Conservation (phyloP, 2,329 filamentous ascomycete species). For the Moelleriella libera region DNA sequence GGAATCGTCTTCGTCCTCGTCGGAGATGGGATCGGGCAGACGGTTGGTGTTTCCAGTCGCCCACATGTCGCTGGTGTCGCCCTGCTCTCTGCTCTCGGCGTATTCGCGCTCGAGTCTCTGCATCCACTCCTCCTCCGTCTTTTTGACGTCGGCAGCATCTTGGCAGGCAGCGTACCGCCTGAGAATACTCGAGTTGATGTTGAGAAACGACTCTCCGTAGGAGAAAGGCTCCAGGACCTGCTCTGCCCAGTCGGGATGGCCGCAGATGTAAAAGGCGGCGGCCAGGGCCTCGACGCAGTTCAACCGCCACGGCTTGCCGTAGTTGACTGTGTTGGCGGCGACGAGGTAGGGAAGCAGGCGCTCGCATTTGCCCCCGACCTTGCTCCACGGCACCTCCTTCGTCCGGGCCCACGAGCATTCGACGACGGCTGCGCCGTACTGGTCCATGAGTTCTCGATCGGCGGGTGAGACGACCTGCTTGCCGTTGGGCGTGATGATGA, state of each 20-base stretch:
- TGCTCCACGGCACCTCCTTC: conserved; percentile 76
- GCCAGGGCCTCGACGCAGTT: conserved; percentile 95
- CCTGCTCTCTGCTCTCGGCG: conserved; percentile 57
- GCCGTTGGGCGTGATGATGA: conserved; percentile 91
- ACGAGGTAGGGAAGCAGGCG: conserved; percentile 86
- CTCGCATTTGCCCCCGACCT: conserved; percentile 89
- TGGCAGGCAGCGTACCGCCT: conserved; percentile 74
- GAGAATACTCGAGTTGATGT: conserved; percentile 75
- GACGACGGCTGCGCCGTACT: conserved; percentile 86
- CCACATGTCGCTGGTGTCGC: conserved; percentile 67
- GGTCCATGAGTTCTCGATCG: conserved; percentile 68
- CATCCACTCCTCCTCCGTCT: conserved; percentile 77
- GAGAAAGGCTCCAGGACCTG: conserved; percentile 72
- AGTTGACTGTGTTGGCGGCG: conserved; percentile 93
- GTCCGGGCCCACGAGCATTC: conserved; percentile 96
- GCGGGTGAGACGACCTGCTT: conserved; percentile 74
- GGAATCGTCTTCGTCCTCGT: conserved; percentile 34
- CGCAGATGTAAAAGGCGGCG: conserved; percentile 86
- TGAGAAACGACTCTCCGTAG: conserved; percentile 76
- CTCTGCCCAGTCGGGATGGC: conserved; percentile 80
- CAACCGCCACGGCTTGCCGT: conserved; percentile 84
- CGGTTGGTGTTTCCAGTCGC: conserved; percentile 81
- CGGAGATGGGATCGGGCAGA: conserved; percentile 36
- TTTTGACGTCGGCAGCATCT: conserved; percentile 71
- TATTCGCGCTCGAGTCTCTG: conserved; percentile 84